Percentiles rank a stretch among this genome's conserved stretches.
Conservation (phyloP, 2,329 filamentous ascomycete species). For the Didymella segeticola region DNA sequence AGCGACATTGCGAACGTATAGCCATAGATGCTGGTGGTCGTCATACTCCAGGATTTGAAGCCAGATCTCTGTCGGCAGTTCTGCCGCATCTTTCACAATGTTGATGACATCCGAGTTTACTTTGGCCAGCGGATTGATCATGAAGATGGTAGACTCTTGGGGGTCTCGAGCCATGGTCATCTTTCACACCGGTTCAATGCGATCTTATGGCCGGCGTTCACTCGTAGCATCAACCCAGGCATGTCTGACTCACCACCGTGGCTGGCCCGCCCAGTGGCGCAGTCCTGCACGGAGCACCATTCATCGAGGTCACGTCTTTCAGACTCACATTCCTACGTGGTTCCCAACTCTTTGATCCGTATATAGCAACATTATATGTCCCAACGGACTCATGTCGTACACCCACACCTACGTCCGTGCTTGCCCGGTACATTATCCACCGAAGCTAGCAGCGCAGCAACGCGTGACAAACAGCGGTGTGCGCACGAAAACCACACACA, state of each 20-base stretch:
- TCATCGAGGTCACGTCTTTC: not conserved
- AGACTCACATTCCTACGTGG: not conserved
- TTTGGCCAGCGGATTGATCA: not conserved
- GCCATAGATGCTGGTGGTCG: constrained; percentile 27
- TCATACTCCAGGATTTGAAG: constrained; percentile 24
- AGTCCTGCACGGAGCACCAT: not conserved
- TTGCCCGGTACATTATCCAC: not conserved
- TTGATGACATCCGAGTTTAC: not conserved
- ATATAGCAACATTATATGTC: no score
- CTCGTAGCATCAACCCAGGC: not conserved
- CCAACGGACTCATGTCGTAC: not conserved
- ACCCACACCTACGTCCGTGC: not conserved
- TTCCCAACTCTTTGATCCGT: not conserved
- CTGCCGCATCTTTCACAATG: not conserved
- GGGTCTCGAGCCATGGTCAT: not conserved
- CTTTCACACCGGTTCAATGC: not conserved
- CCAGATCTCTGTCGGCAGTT: constrained; percentile 27
- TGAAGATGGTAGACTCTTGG: not conserved
- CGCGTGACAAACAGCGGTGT: constrained; percentile 13
- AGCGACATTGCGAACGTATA: constrained; percentile 25
- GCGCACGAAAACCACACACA: constrained; percentile 2
- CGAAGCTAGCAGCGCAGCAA: not conserved
- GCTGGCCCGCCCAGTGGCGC: constrained; percentile 2
- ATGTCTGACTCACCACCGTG: constrained; percentile 8
- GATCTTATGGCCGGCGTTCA: not conserved